A percentile compares a stretch with the other conserved stretches of the same genome.
phyloP scores from a whole-genome alignment of 1,284 basidiomycete species.

The Leccinum fuscescens region DNA sequence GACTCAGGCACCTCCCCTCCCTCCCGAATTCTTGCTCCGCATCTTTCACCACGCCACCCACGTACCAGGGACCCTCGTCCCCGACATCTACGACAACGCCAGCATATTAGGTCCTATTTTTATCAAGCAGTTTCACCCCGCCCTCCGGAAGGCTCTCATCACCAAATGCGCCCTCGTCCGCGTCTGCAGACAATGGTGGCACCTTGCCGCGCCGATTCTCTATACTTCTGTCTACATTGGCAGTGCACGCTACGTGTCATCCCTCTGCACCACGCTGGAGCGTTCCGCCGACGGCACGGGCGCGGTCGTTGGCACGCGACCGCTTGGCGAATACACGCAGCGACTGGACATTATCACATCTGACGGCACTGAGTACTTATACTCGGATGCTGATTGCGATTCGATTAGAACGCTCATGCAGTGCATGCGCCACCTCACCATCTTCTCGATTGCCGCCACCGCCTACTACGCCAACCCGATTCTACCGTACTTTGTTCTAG shows the following conservation, averaged over 20 bases:
- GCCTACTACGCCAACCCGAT: too few species aligned
- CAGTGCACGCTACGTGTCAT: too few species aligned
- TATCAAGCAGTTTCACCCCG: conserved; percentile 5
- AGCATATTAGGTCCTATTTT: conserved; percentile 10
- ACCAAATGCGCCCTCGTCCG: conserved; percentile 31
- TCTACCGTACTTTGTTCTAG: too few species aligned
- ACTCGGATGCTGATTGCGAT: too few species aligned
- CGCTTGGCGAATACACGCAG: conserved; percentile 20
- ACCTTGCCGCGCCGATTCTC: conserved; percentile 31
- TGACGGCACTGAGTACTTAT: background rate
- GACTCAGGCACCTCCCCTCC: conserved; percentile 19
- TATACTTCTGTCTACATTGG: conserved; percentile 30
- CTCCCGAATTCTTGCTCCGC: conserved; percentile 36
- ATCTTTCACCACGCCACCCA: conserved; percentile 35
- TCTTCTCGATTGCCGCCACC: too few species aligned
- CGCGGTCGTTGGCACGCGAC: conserved; percentile 6
- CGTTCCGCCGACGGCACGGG: conserved; percentile 10
- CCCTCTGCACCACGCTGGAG: too few species aligned
- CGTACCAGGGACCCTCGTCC: conserved; percentile 29
- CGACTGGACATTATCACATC: background rate
- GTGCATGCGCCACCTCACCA: too few species aligned
- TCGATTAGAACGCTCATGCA: too few species aligned
- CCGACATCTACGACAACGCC: conserved; percentile 25
- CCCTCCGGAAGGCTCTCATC: conserved; percentile 22
- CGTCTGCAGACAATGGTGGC: conserved; percentile 33